phyloP scores from a whole-genome alignment of 208 protist genomes.

The Acanthamoeba sp. region DNA sequence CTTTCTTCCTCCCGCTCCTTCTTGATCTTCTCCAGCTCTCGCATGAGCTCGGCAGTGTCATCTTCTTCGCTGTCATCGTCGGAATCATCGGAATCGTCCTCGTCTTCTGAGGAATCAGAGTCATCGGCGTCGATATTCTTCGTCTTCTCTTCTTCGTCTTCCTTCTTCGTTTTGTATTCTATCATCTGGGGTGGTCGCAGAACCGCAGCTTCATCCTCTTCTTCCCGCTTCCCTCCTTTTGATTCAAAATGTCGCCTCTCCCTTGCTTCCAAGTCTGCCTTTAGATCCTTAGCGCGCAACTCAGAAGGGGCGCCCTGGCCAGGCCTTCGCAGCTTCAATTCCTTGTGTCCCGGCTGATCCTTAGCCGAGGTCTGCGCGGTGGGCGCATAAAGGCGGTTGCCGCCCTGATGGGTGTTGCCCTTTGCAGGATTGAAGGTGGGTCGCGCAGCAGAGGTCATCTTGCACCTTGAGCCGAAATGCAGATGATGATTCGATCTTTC shows the following conservation, averaged over 20 bases:
- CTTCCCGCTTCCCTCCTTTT: not conserved
- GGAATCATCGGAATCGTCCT: slow-evolving; percentile 32
- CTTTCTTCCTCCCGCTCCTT: slow-evolving; percentile 87
- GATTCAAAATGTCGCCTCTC: slow-evolving; percentile 63
- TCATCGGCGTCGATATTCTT: slow-evolving; percentile 84
- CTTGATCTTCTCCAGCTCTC: slow-evolving; percentile 90
- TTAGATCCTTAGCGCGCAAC: slow-evolving; percentile 75
- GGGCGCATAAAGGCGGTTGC: slow-evolving; percentile 79
- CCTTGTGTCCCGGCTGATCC: slow-evolving; percentile 81
- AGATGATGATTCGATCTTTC: not conserved
- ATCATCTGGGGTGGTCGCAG: not conserved
- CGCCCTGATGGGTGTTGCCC: slow-evolving; percentile 81
- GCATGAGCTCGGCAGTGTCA: slow-evolving; percentile 88
- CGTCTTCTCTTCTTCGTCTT: slow-evolving; percentile 69
- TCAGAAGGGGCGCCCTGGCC: slow-evolving; percentile 79
- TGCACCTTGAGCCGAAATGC: not conserved
- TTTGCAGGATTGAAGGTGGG: slow-evolving; percentile 72
- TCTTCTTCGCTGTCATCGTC: slow-evolving; percentile 85
- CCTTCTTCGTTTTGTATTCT: not conserved
- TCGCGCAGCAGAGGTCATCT: slow-evolving; percentile 71
- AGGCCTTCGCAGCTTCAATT: slow-evolving; percentile 78
- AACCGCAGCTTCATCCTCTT: not conserved
- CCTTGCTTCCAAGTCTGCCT: slow-evolving; percentile 77
- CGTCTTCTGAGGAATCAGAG: slow-evolving; percentile 49
- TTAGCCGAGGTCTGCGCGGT: slow-evolving; percentile 80